Percentiles rank a stretch among this genome's conserved stretches.
Evolutionary conservation across 2,329 filamentous ascomycete species (phyloP).

Genomic region (Aurifilum marmelostoma): DNA sequence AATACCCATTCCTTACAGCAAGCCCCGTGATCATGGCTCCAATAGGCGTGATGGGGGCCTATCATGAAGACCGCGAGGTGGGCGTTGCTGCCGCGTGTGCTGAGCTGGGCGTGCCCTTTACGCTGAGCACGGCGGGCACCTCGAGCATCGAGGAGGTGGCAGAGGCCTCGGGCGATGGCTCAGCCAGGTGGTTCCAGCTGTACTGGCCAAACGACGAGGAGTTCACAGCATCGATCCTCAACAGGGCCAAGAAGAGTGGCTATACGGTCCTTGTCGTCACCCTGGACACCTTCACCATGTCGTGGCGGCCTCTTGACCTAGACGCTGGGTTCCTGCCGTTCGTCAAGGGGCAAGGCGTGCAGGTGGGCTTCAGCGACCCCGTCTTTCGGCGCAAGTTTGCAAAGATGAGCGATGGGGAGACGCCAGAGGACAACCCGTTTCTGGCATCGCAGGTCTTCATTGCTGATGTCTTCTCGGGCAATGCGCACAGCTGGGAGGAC

Average conservation of each 20-base stretch:
- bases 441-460: conserved; percentile 59
- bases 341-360: conserved; percentile 59
- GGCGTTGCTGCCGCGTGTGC: conserved; percentile 66
- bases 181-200: conserved; percentile 71
- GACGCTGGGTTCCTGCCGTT: conserved; percentile 66
- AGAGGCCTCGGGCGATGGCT: conserved; percentile 53
- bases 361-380: conserved; percentile 68
- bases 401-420: conserved; percentile 48
- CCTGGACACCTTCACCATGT: conserved; percentile 70
- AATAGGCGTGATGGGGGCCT: conserved; percentile 69
- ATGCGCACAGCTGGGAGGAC: conserved; percentile 63
- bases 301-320: conserved; percentile 71
- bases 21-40: conserved; percentile 66
- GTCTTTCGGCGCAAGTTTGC: conserved; percentile 64
- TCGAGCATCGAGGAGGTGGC: conserved; percentile 70
- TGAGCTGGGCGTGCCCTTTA: conserved; percentile 65
- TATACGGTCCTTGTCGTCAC: conserved; percentile 72
- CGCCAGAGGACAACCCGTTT: conserved; percentile 51
- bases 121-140: conserved; percentile 66
- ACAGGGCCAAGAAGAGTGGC: conserved; percentile 62
- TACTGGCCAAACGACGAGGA: conserved; percentile 73
- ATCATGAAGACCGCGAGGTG: conserved; percentile 67
- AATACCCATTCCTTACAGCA: conserved; percentile 11
- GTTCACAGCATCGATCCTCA: conserved; percentile 65
- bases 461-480: conserved; percentile 54